Evolutionary conservation across 2,329 filamentous ascomycete genomes (phyloP), one percentile per base, ranked within the genome.

Genomic region (Botrytis byssoidea): DNA sequence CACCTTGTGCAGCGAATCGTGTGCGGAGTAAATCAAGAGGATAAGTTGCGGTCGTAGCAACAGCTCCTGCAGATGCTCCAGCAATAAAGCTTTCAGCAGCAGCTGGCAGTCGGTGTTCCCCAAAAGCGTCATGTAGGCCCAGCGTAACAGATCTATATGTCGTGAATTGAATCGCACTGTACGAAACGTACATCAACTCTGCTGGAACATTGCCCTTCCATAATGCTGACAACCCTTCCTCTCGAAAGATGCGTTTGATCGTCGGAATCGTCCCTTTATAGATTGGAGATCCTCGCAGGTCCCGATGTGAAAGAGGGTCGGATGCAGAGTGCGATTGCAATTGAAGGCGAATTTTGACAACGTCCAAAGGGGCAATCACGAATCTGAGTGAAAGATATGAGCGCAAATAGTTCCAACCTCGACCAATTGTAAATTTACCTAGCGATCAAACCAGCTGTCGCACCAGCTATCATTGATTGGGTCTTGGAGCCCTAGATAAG

Each of bases 171-270:
- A 93, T 86, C 76, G 92, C 92, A 76, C 93, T 92, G 84, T 98
- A 99, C 82, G 90, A 91, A 77, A 99, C 87, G 84, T 99, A 99
- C 84, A 99, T 90, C 76, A 96, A 84, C 86, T 98, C 96, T 70
- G 96, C 96, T 57, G 96, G 95, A 74, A 99, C 90, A 82, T 99
- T 99, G 81, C 96, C 96, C 86, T 98, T 98, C 96, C 96, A 99
- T 77, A 99, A 88, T 44, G 90, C 92, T 71, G 92, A 91, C 77
- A 98, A 81, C 60, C 96, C 96, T 82, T 99, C 96, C 79, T 94
- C 86, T 42, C 85, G 85, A 70, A 95, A 82, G 79, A 98, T 98
- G 75, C 91, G 88, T 74, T 87, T 88, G 81, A 97, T 85, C 2
- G 94, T 97, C 18, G 88, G 87, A 59, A 94, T 79, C 0, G 93